Conservation (phyloP, 139 green algal genomes). For the Astrephomene gubernaculifera region DNA sequence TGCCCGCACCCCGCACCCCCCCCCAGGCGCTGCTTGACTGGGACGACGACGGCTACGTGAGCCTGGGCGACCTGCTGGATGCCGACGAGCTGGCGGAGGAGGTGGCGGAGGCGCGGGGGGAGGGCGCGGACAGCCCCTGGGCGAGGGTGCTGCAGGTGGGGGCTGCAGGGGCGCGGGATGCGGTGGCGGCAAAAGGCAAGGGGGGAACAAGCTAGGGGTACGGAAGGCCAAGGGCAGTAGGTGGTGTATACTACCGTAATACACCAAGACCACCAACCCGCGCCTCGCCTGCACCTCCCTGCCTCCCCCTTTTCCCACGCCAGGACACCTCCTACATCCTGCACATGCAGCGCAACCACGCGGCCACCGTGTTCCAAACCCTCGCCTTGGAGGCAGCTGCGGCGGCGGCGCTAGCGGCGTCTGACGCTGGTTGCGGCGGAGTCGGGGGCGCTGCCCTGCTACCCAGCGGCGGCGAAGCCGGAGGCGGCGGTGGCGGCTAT, state of each 20-base stretch:
- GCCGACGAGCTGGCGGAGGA: slow-evolving; percentile 43
- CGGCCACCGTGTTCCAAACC: slow-evolving; percentile 2
- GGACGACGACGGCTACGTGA: slow-evolving; percentile 50
- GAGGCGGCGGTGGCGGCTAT: neutral
- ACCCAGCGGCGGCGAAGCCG: neutral
- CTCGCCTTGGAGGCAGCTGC: slow-evolving; percentile 5
- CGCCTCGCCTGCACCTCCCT: neutral
- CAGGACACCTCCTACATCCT: slow-evolving; percentile 39
- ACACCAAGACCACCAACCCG: neutral
- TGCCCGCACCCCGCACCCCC: neutral
- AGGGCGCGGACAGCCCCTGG: slow-evolving; percentile 32
- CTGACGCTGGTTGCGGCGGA: neutral
- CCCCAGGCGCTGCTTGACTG: slow-evolving; percentile 46
- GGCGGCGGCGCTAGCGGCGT: neutral
- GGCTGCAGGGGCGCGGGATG: no score
- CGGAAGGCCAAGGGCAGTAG: neutral
- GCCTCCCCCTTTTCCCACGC: neutral
- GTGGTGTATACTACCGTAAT: neutral
- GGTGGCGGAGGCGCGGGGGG: slow-evolving; percentile 23
- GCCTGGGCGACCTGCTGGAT: slow-evolving; percentile 44
- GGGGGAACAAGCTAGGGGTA: neutral
- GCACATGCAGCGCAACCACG: slow-evolving; percentile 33
- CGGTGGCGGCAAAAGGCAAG: neutral
- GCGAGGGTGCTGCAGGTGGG: slow-evolving; percentile 32
- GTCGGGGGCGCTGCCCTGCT: no score